These are phyloP conservation scores for Amphibolis antarctica DNA, from an alignment of 106 monocot species.

Conservation along the genomic window DNA sequence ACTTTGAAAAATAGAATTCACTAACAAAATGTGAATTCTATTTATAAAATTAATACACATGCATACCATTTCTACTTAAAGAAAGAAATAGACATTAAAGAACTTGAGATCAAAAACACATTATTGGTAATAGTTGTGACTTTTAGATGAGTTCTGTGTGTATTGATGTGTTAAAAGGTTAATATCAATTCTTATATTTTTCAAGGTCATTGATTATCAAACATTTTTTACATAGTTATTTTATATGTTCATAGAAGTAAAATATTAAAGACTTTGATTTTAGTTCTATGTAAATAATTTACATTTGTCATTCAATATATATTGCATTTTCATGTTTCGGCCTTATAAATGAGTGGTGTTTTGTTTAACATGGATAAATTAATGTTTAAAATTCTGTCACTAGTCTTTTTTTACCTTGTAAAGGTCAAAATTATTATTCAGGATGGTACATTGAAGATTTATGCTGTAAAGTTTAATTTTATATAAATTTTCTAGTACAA, in stretches of 20 bases:
- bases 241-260: no score
- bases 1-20: no score
- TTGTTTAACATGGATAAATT: no score
- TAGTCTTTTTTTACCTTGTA: conserved; percentile 4
- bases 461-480: conserved; percentile 64
- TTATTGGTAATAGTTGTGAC: conserved; percentile 72
- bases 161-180: neutral
- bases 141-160: conserved; percentile 88
- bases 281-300: no score
- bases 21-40: neutral
- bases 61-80: conserved; percentile 6
- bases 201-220: conserved; percentile 55
- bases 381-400: neutral
- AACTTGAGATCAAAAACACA: conserved; percentile 72
- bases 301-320: no score
- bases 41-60: conserved; percentile 1
- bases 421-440: conserved; percentile 93
- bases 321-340: no score
- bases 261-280: no score
- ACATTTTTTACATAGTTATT: conserved; percentile 19
- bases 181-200: neutral
- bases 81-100: conserved; percentile 5
- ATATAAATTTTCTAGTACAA: no score
- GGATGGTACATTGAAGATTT: conserved; percentile 87
- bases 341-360: no score